These are phyloP conservation scores for Leccinum pachyderme DNA, from an alignment of 1,284 basidiomycete genomes.

Conservation along the genomic window DNA sequence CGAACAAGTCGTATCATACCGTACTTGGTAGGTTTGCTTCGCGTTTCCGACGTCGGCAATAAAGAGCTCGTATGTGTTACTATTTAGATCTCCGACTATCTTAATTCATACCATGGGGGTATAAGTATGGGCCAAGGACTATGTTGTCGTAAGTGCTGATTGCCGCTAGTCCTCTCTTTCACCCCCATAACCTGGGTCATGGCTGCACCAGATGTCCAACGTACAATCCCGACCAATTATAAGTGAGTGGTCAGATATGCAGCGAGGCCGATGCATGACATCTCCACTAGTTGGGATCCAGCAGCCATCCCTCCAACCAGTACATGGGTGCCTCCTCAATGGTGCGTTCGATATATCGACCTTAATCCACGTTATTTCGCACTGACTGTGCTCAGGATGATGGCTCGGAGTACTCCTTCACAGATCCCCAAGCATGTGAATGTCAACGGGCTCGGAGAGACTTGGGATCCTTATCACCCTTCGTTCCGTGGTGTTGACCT, in stretches of 20 bases:
- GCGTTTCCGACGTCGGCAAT: background rate
- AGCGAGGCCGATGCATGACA: background rate
- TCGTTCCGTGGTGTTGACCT: constrained; percentile 25
- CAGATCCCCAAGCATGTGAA: background rate
- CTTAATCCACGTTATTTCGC: background rate
- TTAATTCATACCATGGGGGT: background rate
- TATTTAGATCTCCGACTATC: constrained; percentile 5
- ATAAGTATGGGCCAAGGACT: background rate
- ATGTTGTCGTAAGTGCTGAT: background rate
- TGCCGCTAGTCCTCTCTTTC: no score
- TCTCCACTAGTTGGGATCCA: constrained; percentile 27
- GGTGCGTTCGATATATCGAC: constrained; percentile 6
- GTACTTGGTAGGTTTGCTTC: background rate
- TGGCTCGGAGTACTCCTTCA: constrained; percentile 7
- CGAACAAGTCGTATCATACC: background rate
- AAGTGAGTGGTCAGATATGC: constrained; percentile 11
- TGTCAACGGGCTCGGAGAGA: constrained; percentile 27
- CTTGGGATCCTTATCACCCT: constrained; percentile 22
- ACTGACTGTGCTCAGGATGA: constrained; percentile 18
- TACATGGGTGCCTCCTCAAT: constrained; percentile 28
- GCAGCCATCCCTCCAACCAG: constrained; percentile 20
- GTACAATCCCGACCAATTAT: constrained; percentile 13
- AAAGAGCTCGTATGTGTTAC: background rate
- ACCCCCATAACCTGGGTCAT: constrained; percentile 5
- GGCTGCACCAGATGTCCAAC: constrained; percentile 25